Evolutionary conservation across 163 green algal genomes (phyloP).

Genomic region (Scenedesmus sp.): DNA sequence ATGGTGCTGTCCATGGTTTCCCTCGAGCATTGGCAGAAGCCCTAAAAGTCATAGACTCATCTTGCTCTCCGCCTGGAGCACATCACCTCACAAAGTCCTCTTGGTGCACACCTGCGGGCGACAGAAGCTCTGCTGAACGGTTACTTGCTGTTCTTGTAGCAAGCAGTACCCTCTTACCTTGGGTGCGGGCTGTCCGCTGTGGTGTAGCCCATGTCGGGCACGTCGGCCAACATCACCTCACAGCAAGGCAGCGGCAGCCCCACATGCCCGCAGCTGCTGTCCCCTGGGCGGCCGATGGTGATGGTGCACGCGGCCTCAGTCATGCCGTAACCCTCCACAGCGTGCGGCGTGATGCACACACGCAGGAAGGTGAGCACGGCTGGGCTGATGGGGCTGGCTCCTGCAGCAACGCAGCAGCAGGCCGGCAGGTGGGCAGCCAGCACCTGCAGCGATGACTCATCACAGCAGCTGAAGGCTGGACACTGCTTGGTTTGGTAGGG

Average conservation of each 20-base stretch:
- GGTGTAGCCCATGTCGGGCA: constrained; percentile 97
- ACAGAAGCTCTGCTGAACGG: background rate
- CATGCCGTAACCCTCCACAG: constrained; percentile 91
- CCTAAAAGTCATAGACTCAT: background rate
- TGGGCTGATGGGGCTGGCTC: constrained; percentile 85
- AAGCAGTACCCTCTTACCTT: constrained; percentile 58
- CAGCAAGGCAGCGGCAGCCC: constrained; percentile 84
- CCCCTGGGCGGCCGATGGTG: constrained; percentile 68
- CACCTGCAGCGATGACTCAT: background rate
- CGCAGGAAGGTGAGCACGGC: constrained; percentile 95
- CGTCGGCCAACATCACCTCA: constrained; percentile 95
- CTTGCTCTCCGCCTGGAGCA: background rate
- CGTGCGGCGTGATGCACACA: constrained; percentile 88
- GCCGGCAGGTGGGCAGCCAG: background rate
- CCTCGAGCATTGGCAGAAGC: no score
- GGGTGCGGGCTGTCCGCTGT: constrained; percentile 90
- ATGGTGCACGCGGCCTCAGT: constrained; percentile 91
- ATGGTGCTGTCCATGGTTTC: no score
- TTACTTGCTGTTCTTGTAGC: background rate
- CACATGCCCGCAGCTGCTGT: constrained; percentile 75
- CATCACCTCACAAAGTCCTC: background rate
- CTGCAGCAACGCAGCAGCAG: constrained; percentile 40
- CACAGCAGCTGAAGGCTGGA: no score
- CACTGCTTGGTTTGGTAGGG: no score
- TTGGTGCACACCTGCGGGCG: no score